Evolutionary conservation across 164 flowering plant species (phyloP), one percentile per base, ranked within the genome.

Genomic region (Vitis rotundifolia): DNA sequence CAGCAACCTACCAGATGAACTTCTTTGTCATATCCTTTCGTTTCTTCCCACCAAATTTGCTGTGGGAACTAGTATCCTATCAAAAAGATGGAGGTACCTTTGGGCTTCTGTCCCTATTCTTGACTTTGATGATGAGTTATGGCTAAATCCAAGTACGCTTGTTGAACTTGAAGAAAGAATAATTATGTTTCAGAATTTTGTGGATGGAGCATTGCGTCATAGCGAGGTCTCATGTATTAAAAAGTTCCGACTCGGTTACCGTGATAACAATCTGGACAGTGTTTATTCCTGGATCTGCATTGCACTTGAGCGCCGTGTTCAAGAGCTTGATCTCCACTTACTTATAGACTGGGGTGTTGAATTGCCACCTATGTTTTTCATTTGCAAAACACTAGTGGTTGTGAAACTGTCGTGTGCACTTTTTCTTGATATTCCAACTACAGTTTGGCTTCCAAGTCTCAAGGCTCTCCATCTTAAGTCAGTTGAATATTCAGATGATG

Each of bases 401-500:
- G 13, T 78, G 49, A 71, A 65, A 57, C 19, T 78, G 49, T 31
- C 60, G 47, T 37, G 61, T 44, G 56, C 44, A 6, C 52, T 59
- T 66, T 31, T 12, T 12, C 70, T 75, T 9, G 52, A 68, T 6
- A 54, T 63, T 2, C 77, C 80, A 48, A 6, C 54, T 67, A 44
- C 54, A 9, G 68, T 73, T 70, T 51, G 37, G 26, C 72, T 78
- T 29, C 70, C 78, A 4, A 12, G 59, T 29, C 73, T 78, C 14
- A 71, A 62, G 47, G 67, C 57, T 15, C 63, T 75, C 11, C 60
- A 59, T 47, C 78, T 79, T 47, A 10, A 48, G 28, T 28, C 31
- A 2, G 59, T 79, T 47, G 19, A 49, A 10, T 68, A 66, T 57
- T 44, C 52, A 3, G 66, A 69, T 55, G 71, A 63, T 44, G 61